Base-by-base conservation (phyloP, 2,329 filamentous ascomycete species). In the Aspergillus arachidicola region DNA sequence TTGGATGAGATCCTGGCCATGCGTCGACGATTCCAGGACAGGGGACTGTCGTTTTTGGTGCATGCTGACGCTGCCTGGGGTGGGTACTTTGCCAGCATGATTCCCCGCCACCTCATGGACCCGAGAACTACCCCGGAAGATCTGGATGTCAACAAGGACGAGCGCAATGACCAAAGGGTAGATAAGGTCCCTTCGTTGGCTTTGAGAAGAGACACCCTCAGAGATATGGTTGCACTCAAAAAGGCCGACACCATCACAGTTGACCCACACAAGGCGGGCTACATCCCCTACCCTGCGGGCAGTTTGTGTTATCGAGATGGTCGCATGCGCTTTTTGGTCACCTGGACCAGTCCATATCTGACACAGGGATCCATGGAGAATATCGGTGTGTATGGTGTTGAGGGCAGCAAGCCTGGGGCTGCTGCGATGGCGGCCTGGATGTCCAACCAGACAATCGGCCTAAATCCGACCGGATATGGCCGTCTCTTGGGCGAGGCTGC, bases 11-110 rank as follows among this genome's bases (percentile, higher is more conserved):
- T 84, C 21, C 55, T 83, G 2, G 66, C 70, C 0, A 66, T 83
- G 6, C 78, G 82, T 4, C 71, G 77, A n/a, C 67, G 75, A 23
- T 80, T 79, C 56, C 80, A 83, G 64, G 70, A 71, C 3, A 62
- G 75, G 21, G 82, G 82, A 0, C 67, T 84, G 0, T 82, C 81
- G 0, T 84, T 84, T 57, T 61, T 82, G 0, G 72, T 84, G 9
- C 82, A 84, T 58, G 80, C 75, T 1, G 82, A 84, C 63, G 82
- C 81, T 0, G 82, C 82, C 0, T 84, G 82, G 82, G 82, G 82
- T 21, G 82, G 82, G 0, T 84, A 84, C 59, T 84, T 84, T 60
- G 74, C 75, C 30, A 78, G 78, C 0, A 83, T 83, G 80, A 34
- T 84, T 21, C 78, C 73, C 11, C 64, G 66, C 4, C 67, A 66